These are phyloP conservation scores for Candida broadrunensis DNA, from an alignment of 805 yeast genomes.

Conservation along the genomic window DNA sequence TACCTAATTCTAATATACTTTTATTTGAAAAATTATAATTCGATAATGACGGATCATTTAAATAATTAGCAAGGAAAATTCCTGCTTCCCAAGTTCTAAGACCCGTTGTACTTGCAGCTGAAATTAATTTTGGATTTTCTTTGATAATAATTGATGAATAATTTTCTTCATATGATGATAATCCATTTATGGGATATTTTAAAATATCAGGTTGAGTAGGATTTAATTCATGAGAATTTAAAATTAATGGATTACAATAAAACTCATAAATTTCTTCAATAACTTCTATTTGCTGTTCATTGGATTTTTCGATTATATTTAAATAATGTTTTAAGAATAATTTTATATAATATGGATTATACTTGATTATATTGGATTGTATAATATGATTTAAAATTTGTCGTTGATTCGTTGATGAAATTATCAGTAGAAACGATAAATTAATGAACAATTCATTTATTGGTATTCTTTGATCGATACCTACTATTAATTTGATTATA, in stretches of 20 bases:
- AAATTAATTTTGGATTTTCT: constrained; percentile 63
- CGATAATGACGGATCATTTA: constrained; percentile 19
- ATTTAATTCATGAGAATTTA: constrained; percentile 26
- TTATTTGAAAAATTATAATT: constrained; percentile 15
- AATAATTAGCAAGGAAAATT: constrained; percentile 54
- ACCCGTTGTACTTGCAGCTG: constrained; percentile 85
- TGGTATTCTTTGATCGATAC: constrained; percentile 10
- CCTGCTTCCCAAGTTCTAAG: constrained; percentile 94
- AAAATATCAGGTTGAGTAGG: constrained; percentile 40
- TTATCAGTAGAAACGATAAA: neutral
- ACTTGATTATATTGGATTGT: neutral
- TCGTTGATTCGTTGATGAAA: neutral
- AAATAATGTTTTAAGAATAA: constrained; percentile 43
- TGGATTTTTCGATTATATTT: constrained; percentile 22
- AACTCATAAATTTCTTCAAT: constrained; percentile 43
- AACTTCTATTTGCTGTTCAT: constrained; percentile 30
- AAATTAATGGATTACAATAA: constrained; percentile 27
- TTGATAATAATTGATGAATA: constrained; percentile 28
- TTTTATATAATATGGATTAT: constrained; percentile 53
- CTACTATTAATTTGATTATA: constrained; percentile 1
- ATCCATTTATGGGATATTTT: constrained; percentile 28
- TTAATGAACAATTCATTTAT: neutral
- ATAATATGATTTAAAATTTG: neutral
- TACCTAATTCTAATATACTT: constrained; percentile 69
- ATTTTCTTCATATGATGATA: constrained; percentile 9